Evolutionary conservation across 495 filamentous ascomycete genomes (phyloP), one percentile per base, ranked within the genome.

Genomic region (Pseudomonodictys pantanalensis): DNA sequence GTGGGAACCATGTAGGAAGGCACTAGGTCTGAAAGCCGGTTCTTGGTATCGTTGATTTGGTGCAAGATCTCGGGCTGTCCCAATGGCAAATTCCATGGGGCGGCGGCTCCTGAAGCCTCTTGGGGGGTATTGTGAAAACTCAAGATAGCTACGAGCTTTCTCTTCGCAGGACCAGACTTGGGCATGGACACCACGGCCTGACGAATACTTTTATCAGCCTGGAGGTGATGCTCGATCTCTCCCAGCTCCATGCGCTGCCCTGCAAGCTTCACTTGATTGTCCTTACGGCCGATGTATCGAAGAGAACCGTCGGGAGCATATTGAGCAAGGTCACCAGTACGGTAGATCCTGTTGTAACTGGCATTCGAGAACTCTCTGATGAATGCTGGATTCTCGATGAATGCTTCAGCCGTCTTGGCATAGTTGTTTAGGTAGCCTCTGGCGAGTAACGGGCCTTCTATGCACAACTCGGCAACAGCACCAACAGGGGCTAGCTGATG

Each of bases 381-480:
- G 78, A 79, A 83, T 5, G 50, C 23, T 3, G 79, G 79, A 60
- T 75, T 69, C 8, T 78, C 64, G 29, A 83, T 75, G 52, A 81
- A 83, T 6, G 69, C 69, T 6, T 69, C 68, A 3, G 67, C 65
- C 3, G 80, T 82, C 56, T 77, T 79, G 3, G 72, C 72, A 0
- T 68, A 66, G 26, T 81, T 75, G 26, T 77, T 75, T 25, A 82
- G 60, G 52, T 83, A 84, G 1, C 78, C 79, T 39, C 75, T 69
- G 32, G 74, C 79, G 23, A 84, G 73, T 30, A 79, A 74, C 0
- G 78, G 77, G 0, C 81, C 80, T 61, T 82, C 77, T n/a, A 84
- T 71, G 15, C 80, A 71, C 18, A 84, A 56, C 60, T 83, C 81
- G 1, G 81, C 81, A 2, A 79, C 72, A 7, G 71, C 74, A 24